Evolutionary conservation across 257 asterid genomes (phyloP).

Genomic region (Avicennia marina): DNA sequence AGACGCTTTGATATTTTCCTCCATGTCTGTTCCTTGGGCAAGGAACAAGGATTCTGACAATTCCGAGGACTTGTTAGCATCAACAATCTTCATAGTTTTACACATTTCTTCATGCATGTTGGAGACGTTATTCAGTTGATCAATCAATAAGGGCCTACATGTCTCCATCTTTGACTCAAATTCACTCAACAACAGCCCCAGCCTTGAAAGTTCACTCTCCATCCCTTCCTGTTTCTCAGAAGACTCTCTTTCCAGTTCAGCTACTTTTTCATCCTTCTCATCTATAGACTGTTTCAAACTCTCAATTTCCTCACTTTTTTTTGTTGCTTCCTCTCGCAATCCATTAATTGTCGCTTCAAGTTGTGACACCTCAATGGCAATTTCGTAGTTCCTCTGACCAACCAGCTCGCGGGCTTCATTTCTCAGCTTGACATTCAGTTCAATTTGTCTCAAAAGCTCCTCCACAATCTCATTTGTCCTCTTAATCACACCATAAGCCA

Average conservation of each 20-base stretch:
- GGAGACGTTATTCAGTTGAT: slow-evolving; percentile 65
- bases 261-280: slow-evolving; percentile 52
- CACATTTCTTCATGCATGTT: slow-evolving; percentile 64
- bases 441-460: slow-evolving; percentile 78
- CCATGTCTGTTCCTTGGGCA: slow-evolving; percentile 78
- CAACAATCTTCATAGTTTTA: slow-evolving; percentile 70
- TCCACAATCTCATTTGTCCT: slow-evolving; percentile 88
- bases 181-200: slow-evolving; percentile 48
- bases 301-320: slow-evolving; percentile 48
- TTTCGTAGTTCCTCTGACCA: slow-evolving; percentile 94
- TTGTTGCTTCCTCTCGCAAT: slow-evolving; percentile 66
- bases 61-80: slow-evolving; percentile 60
- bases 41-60: slow-evolving; percentile 84
- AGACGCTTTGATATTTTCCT: slow-evolving; percentile 83
- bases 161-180: slow-evolving; percentile 54
- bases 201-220: slow-evolving; percentile 54
- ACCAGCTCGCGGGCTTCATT: slow-evolving; percentile 76
- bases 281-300: slow-evolving; percentile 36
- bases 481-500: slow-evolving; percentile 90
- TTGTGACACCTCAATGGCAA: slow-evolving; percentile 94
- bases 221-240: slow-evolving; percentile 35
- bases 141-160: slow-evolving; percentile 64
- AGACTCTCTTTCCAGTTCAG: slow-evolving; percentile 48
- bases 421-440: slow-evolving; percentile 53
- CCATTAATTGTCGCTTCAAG: slow-evolving; percentile 77